Percentiles rank a stretch among this genome's conserved stretches.
Evolutionary conservation across 2,329 filamentous ascomycete genomes (phyloP).

Genomic region (Cercospora zeae-maydis): DNA sequence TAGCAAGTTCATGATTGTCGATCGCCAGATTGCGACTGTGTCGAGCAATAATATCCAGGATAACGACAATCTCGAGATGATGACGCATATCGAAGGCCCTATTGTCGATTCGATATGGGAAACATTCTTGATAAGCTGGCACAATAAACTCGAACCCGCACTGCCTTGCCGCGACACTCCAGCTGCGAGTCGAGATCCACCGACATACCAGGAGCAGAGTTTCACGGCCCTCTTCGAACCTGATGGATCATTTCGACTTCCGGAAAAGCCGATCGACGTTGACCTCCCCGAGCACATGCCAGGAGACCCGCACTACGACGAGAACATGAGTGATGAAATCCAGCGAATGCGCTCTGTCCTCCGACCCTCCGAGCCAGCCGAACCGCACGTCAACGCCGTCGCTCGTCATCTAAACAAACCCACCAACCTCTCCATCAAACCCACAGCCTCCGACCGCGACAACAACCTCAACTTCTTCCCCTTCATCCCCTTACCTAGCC

Average conservation of each 20-base stretch:
- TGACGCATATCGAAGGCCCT: conserved; percentile 69
- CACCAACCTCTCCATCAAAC: conserved; percentile 28
- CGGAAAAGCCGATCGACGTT: conserved; percentile 24
- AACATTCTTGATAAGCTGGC: conserved; percentile 69
- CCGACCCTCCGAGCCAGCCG: conserved; percentile 44
- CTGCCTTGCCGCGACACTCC: conserved; percentile 55
- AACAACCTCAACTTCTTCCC: conserved; percentile 42
- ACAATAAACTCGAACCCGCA: conserved; percentile 58
- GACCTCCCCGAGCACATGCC: conserved; percentile 55
- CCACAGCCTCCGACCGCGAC: conserved; percentile 47
- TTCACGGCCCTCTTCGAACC: conserved; percentile 35
- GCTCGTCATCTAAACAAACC: conserved; percentile 58
- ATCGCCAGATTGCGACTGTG: conserved; percentile 65
- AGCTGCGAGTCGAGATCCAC: conserved; percentile 40
- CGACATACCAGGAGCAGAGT: conserved; percentile 33
- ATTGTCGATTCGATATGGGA: conserved; percentile 76
- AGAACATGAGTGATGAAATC: conserved; percentile 58
- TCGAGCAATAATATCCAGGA: conserved; percentile 73
- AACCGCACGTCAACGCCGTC: conserved; percentile 57
- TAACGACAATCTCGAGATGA: conserved; percentile 76
- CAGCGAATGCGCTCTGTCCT: conserved; percentile 58
- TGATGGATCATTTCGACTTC: conserved; percentile 28
- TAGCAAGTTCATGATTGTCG: conserved; percentile 73
- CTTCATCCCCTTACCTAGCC: conserved; percentile 53
- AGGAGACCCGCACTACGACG: conserved; percentile 62